Evolutionary conservation across 805 yeast genomes (phyloP).

Genomic region (Candida ponderosae): DNA sequence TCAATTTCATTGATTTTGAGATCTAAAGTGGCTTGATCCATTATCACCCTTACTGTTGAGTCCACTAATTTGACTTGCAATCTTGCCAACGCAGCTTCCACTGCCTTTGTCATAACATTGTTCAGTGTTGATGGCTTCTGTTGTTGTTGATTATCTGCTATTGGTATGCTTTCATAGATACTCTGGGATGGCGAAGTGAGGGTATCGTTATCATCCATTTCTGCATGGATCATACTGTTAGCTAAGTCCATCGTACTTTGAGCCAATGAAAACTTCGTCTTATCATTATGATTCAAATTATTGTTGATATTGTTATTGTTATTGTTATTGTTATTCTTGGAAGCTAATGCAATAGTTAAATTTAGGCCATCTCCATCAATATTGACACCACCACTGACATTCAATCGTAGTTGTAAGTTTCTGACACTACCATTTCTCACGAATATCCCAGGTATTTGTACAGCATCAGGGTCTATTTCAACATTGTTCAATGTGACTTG

Average conservation of each 20-base stretch:
- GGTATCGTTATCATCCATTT: slow-evolving; percentile 19
- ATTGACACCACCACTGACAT: slow-evolving; percentile 64
- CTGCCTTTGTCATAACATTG: slow-evolving; percentile 53
- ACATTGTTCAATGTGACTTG: slow-evolving; percentile 51
- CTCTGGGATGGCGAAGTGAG: slow-evolving; percentile 6
- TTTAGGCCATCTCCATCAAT: slow-evolving; percentile 51
- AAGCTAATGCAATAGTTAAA: slow-evolving; percentile 32
- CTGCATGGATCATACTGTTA: slow-evolving; percentile 32
- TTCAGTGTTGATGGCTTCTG: slow-evolving; percentile 33
- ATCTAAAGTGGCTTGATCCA: slow-evolving; percentile 34
- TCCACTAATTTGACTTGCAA: slow-evolving; percentile 42
- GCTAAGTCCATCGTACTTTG: slow-evolving; percentile 75
- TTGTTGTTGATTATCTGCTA: slow-evolving; percentile 7
- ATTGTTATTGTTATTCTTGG: slow-evolving; percentile 12
- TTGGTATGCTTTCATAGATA: slow-evolving; percentile 11
- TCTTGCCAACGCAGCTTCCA: slow-evolving; percentile 59
- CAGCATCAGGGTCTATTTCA: slow-evolving; percentile 62
- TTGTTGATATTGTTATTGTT: too few species aligned
- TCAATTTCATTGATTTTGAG: slow-evolving; percentile 23
- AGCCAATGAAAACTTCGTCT: slow-evolving; percentile 44
- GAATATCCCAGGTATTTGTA: slow-evolving; percentile 56
- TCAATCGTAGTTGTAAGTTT: slow-evolving; percentile 47
- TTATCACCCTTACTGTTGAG: slow-evolving; percentile 38
- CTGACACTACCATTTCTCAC: slow-evolving; percentile 56
- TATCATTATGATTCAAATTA: slow-evolving; percentile 11